Evolutionary conservation across 73 alveolate genomes (phyloP), one percentile per base, ranked within the genome.

Genomic region (Paramecium biaurelia): DNA sequence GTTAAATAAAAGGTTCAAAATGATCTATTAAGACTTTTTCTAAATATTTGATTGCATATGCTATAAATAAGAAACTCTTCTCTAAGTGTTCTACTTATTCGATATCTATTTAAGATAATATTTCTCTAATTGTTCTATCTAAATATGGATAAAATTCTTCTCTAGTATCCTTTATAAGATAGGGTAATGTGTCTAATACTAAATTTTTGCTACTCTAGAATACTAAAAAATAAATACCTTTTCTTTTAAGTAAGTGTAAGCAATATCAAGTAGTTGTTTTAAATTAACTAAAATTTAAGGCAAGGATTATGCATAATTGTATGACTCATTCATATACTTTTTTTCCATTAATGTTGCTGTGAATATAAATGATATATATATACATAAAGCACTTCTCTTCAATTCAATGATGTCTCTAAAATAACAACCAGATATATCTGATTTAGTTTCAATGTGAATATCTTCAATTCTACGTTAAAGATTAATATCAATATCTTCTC

Each of bases 401-500:
- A 79, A 45, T 24, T 79, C 90, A 79, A 79, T 26, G n/a, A 79
- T 79, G 18, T 79, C 90, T 79, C 42, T 38, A 20, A 79, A 47
- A 45, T 79, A 79, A 26, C 76, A 30, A 15, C 90, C 90, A 18
- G 56, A 38, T 0, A 38, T 38, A 34, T 79, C 90, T 42, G 70
- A 23, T 47, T 45, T 79, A 7, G 45, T 30, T 43, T 79, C 90
- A 43, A 79, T 79, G 7, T 79, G 70, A 34, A 79, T 79, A 45
- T 79, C 90, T 42, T 79, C 90, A 30, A 79, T 42, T 42, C 90
- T 38, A 37, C 76, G 45, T 79, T 79, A 34, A 38, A 79, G 74
- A 79, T 79, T 45, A 79, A 79, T 79, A 79, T 79, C 90, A 79
- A 79, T 79, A 23, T 20, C 42, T 47, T 38, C 90, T 79, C 90